Conservation (phyloP, 352 stramenopile genomes). For the Phytopythium chamaehyphon region DNA sequence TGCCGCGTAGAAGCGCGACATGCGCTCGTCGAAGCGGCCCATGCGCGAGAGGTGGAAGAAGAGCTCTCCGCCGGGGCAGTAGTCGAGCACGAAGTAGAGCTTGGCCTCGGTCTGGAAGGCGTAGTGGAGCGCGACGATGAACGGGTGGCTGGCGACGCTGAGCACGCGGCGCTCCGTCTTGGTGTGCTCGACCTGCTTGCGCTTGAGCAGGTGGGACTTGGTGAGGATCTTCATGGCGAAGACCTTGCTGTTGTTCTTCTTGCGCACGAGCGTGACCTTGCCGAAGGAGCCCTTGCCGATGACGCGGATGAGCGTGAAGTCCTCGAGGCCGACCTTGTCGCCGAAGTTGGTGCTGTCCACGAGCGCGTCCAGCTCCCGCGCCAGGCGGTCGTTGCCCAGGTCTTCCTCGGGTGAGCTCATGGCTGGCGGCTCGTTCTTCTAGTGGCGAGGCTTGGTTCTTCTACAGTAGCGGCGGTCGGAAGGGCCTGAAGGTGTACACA, state of each 20-base stretch:
- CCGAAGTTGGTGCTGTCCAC: conserved; percentile 76
- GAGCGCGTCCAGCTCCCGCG: conserved; percentile 63
- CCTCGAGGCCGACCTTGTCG: conserved; percentile 86
- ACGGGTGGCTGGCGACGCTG: conserved; percentile 94
- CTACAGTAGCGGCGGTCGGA: too few relatives aligned
- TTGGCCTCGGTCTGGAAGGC: conserved; percentile 97
- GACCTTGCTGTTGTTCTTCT: conserved; percentile 88
- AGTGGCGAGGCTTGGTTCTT: too few relatives aligned
- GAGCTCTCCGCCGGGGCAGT: conserved; percentile 96
- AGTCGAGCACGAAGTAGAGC: conserved; percentile 98
- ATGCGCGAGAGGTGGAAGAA: conserved; percentile 97
- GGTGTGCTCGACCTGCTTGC: conserved; percentile 96
- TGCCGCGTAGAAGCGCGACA: conserved; percentile 95
- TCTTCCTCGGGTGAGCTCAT: conserved; percentile 60
- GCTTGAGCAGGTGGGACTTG: conserved; percentile 92
- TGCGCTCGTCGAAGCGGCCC: conserved; percentile 94
- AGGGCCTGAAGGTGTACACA: too few relatives aligned
- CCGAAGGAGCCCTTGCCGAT: conserved; percentile 89
- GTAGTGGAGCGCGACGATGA: conserved; percentile 97
- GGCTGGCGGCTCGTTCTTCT: too few relatives aligned
- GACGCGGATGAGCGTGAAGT: conserved; percentile 88
- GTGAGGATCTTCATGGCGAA: conserved; percentile 91
- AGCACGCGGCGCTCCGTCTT: conserved; percentile 96
- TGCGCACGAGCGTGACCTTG: conserved; percentile 87
- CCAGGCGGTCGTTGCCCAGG: conserved; percentile 26